Percentiles rank a stretch among this genome's conserved stretches.
phyloP scores from a whole-genome alignment of 83 land plant species.

The Larix sibirica region DNA sequence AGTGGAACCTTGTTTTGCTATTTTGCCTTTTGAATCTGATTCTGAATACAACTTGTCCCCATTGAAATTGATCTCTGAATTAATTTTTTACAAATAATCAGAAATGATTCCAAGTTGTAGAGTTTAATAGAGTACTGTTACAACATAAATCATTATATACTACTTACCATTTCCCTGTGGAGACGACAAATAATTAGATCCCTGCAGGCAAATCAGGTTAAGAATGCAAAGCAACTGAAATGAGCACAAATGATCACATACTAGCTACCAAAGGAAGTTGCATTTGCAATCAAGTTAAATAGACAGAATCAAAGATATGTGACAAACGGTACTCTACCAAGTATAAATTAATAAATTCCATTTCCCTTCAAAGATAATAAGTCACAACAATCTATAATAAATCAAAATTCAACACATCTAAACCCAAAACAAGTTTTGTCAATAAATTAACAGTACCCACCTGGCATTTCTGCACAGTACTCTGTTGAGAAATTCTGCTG shows the following conservation, averaged over 20 bases:
- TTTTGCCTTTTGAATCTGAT: neutral
- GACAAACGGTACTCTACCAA: no score
- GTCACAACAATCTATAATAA: no score
- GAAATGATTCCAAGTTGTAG: neutral
- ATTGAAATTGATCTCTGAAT: neutral
- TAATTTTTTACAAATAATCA: neutral
- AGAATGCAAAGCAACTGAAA: no score
- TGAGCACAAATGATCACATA: no score
- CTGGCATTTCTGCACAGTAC: neutral
- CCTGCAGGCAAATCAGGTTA: neutral
- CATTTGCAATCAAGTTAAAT: no score
- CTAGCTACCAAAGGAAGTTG: no score
- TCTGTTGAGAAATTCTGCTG: neutral
- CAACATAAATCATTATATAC: neutral
- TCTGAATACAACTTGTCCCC: neutral
- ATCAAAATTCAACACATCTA: no score
- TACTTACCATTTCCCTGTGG: neutral
- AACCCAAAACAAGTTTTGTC: no score
- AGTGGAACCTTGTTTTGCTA: neutral
- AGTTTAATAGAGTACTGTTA: no score
- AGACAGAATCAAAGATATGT: no score
- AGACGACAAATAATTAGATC: neutral
- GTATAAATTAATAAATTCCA: no score
- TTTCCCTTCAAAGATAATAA: no score
- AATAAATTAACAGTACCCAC: neutral